These are phyloP conservation scores for Tetradesmus lagerheimii DNA, from an alignment of 139 green algal genomes.

Conservation along the genomic window DNA sequence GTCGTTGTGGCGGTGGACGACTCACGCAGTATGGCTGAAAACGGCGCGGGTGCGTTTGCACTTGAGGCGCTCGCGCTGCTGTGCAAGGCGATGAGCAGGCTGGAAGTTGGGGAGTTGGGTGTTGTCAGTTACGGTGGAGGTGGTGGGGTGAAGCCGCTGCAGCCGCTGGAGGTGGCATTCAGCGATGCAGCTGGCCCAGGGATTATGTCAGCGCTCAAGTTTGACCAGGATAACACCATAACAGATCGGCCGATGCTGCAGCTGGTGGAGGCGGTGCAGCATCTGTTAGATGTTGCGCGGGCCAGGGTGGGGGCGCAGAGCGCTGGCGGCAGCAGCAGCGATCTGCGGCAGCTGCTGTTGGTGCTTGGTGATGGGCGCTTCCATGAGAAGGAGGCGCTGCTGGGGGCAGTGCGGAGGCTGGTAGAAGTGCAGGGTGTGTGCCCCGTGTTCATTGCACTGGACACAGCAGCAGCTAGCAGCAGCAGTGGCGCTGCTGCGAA, in stretches of 20 bases:
- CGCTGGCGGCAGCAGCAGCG: constrained; percentile 41
- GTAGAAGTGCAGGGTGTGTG: constrained; percentile 81
- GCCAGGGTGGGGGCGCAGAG: constrained; percentile 50
- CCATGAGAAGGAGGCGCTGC: constrained; percentile 94
- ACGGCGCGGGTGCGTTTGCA: constrained; percentile 87
- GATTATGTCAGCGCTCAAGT: constrained; percentile 79
- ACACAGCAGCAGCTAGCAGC: constrained; percentile 51
- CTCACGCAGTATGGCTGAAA: constrained; percentile 95
- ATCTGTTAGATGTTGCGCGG: constrained; percentile 80
- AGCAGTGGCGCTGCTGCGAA: neutral
- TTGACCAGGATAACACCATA: constrained; percentile 97
- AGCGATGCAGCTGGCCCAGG: constrained; percentile 81
- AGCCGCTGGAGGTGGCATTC: constrained; percentile 91
- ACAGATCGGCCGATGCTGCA: constrained; percentile 91
- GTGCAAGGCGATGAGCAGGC: constrained; percentile 85
- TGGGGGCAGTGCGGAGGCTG: constrained; percentile 71
- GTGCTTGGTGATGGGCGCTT: constrained; percentile 97
- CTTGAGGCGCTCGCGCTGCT: constrained; percentile 93
- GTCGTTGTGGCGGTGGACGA: constrained; percentile 91
- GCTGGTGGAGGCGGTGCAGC: constrained; percentile 81
- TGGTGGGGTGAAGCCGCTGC: constrained; percentile 79
- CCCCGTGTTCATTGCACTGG: constrained; percentile 93
- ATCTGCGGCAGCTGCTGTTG: constrained; percentile 96
- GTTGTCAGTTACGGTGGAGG: constrained; percentile 93
- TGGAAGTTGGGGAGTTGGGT: constrained; percentile 94